Base-by-base conservation (phyloP, 2,329 filamentous ascomycete genomes). In the Coleophoma crateriformis region DNA sequence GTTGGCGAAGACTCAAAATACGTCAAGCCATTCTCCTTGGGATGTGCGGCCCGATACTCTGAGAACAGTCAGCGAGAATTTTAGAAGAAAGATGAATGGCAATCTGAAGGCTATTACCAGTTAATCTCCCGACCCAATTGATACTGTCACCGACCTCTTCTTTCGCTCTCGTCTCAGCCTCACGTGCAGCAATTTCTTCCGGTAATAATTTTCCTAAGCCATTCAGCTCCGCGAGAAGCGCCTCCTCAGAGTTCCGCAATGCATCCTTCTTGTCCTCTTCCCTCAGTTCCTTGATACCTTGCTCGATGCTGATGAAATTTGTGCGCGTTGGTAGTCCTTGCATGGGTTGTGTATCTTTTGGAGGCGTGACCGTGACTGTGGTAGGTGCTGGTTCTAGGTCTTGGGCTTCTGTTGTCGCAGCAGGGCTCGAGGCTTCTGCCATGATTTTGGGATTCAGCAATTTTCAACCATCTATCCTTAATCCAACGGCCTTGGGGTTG, bases 11-110 rank as follows among this genome's bases (percentile, higher is more conserved):
- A 33, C 40, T 57, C 55, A 7, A 20, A 34, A 34, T 51, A 56
- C 7, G 45, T 49, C 11, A 55, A 39, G 5, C 46, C 48, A 1
- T 22, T 43, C 13, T 42, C 19, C 3, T 40, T 35, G 33, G 52
- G 48, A 17, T 54, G 37, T 45, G 53, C 51, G 37, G 50, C 50
- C 13, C 61, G 61, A 43, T 64, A 64, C 47, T 63, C 61, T 38
- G 35, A 17, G 35, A 38, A 5, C 35, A 7, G 14, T 38, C 13
- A n/a, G 35, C 14, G 5, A 38, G 35, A 3, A 17, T 12, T 17
- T 4, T 38, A 38, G 35, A 38, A 8, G 5, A 38, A 38, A 38
- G 35, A 38, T 3, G 14, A 38, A 38, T 5, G 6, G 35, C 35
- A 38, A n/a, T 13, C 35, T 13, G 7, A 38, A 35, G 17, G 4